phyloP scores from a whole-genome alignment of 208 protist species.

The Tetramitus jugosus region DNA sequence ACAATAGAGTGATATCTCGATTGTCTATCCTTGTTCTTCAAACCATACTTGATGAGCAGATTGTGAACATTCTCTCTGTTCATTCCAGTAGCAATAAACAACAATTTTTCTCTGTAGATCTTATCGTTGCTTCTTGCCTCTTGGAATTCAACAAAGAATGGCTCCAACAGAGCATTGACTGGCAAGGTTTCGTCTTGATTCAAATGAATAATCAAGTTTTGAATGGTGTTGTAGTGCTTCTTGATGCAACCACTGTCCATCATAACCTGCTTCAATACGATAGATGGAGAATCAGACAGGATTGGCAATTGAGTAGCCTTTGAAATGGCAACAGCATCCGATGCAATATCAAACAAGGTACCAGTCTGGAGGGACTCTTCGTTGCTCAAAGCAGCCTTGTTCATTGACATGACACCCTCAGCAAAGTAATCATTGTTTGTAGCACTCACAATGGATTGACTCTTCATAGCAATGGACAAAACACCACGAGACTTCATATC shows the following conservation, averaged over 20 bases:
- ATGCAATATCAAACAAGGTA: slow-evolving; percentile 9
- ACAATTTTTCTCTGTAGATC: background rate
- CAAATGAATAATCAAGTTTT: background rate
- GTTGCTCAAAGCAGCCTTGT: background rate
- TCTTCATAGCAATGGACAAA: background rate
- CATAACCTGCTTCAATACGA: background rate
- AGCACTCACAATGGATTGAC: too few species aligned
- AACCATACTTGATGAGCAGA: background rate
- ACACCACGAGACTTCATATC: slow-evolving; percentile 13
- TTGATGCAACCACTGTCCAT: background rate
- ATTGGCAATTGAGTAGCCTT: background rate
- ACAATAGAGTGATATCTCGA: background rate
- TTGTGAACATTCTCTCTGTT: background rate
- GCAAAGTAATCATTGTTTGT: background rate
- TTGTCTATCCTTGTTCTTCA: background rate
- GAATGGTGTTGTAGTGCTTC: background rate
- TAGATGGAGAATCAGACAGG: background rate
- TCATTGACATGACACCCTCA: background rate
- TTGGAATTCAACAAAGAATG: background rate
- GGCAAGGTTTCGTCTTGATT: background rate
- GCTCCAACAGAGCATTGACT: background rate
- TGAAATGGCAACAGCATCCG: background rate
- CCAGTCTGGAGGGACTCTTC: background rate
- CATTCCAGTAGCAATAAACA: background rate
- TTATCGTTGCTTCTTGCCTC: background rate